A percentile compares a stretch with the other conserved stretches of the same genome.
Evolutionary conservation across 352 stramenopile species (phyloP).

Genomic region (Globisporangium alternatum): DNA sequence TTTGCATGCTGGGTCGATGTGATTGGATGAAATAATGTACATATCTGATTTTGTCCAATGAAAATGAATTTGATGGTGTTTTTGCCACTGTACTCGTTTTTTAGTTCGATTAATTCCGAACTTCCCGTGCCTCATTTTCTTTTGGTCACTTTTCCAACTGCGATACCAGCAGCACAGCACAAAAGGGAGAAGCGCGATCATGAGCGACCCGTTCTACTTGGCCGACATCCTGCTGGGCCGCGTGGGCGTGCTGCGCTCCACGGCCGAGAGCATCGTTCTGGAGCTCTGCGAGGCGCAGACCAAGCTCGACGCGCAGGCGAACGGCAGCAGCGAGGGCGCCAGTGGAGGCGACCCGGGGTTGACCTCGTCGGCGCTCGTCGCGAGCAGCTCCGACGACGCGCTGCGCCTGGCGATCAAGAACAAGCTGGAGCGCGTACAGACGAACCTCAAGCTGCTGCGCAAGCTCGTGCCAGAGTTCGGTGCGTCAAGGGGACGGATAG

Average conservation of each 20-base stretch:
- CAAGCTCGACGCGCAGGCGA: slow-evolving; percentile 48
- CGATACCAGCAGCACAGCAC: not conserved
- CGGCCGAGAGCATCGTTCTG: slow-evolving; percentile 82
- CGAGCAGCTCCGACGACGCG: slow-evolving; percentile 46
- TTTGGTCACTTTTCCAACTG: not conserved
- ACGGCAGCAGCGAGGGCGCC: not conserved
- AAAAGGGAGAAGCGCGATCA: slow-evolving; percentile 18
- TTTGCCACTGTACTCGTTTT: not conserved
- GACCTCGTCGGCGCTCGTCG: slow-evolving; percentile 1
- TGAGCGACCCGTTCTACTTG: slow-evolving; percentile 88
- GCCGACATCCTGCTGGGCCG: slow-evolving; percentile 82
- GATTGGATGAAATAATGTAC: slow-evolving; percentile 15
- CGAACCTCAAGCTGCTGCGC: slow-evolving; percentile 80
- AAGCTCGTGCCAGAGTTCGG: slow-evolving; percentile 84
- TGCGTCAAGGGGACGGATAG: slow-evolving; percentile 20
- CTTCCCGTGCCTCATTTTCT: not conserved
- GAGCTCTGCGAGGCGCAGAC: slow-evolving; percentile 71
- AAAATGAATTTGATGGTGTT: not conserved
- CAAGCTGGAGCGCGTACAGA: slow-evolving; percentile 84
- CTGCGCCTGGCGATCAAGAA: slow-evolving; percentile 79
- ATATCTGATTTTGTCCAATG: slow-evolving; percentile 27
- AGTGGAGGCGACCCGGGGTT: slow-evolving; percentile 3
- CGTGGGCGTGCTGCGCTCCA: slow-evolving; percentile 80
- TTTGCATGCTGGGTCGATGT: slow-evolving; percentile 4
- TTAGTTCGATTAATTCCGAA: slow-evolving; percentile 4